Evolutionary conservation across 2,329 filamentous ascomycete species (phyloP).

Genomic region (Calonectria naviculata): DNA sequence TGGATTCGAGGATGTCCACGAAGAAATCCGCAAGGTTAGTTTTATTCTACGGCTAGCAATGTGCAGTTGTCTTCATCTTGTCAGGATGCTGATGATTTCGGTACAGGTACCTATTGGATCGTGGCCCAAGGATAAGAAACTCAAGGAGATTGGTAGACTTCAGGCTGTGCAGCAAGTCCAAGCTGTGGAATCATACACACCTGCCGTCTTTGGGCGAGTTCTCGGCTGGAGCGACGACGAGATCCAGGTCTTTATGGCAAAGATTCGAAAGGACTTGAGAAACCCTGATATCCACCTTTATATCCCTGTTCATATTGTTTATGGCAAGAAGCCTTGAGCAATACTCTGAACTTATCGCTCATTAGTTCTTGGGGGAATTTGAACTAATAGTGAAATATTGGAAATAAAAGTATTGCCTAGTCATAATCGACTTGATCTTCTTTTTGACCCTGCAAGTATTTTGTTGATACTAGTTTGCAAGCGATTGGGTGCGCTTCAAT

Average conservation of each 20-base stretch:
- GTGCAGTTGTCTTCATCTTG: no score
- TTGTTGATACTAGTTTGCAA: no score
- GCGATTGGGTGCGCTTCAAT: no score
- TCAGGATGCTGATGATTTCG: background rate
- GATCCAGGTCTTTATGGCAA: constrained; percentile 33
- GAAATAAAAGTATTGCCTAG: no score
- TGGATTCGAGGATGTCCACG: constrained; percentile 12
- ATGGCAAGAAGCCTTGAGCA: constrained; percentile 23
- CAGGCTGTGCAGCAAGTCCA: constrained; percentile 30
- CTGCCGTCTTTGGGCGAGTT: constrained; percentile 27
- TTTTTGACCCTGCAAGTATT: no score
- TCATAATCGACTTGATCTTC: no score
- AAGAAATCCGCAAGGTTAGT: constrained; percentile 19
- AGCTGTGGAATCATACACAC: constrained; percentile 30
- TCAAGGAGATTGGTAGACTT: constrained; percentile 30
- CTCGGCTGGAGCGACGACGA: constrained; percentile 32
- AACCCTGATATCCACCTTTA: constrained; percentile 31
- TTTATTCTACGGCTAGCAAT: background rate
- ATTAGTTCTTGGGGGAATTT: background rate
- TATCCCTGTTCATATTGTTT: constrained; percentile 31
- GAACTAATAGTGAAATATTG: background rate
- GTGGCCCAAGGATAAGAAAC: constrained; percentile 26
- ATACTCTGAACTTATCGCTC: no score
- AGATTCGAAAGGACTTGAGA: constrained; percentile 31
- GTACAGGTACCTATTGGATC: constrained; percentile 17